Evolutionary conservation across 768 basidiomycete genomes (phyloP).

Genomic region (Chalciporus chontae): DNA sequence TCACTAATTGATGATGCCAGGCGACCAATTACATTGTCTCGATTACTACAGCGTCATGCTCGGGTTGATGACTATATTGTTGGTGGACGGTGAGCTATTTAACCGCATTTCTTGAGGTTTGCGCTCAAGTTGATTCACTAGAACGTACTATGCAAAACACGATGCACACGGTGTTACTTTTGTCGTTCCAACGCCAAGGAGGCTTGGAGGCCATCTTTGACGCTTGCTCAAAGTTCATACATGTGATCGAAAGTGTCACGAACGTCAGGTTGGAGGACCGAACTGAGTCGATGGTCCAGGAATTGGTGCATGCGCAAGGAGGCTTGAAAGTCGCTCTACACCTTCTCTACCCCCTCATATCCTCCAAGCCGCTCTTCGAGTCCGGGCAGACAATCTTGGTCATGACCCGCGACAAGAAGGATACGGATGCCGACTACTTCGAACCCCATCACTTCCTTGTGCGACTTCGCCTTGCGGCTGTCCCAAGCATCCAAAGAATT

Average conservation of each 20-base stretch:
- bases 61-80: conserved; percentile 45
- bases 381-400: conserved; percentile 77
- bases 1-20: conserved; percentile 20
- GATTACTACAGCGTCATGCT: conserved; percentile 56
- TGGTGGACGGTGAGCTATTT: conserved; percentile 51
- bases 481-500: conserved; percentile 63
- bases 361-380: conserved; percentile 79
- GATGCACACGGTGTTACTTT: conserved; percentile 79
- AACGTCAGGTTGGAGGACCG: conserved; percentile 53
- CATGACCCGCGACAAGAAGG: conserved; percentile 72
- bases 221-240: conserved; percentile 52
- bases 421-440: conserved; percentile 75
- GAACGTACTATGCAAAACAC: conserved; percentile 73
- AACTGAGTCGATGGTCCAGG: conserved; percentile 52
- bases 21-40: conserved; percentile 40
- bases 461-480: conserved; percentile 62
- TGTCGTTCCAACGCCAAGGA: conserved; percentile 64
- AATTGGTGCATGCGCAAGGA: conserved; percentile 72
- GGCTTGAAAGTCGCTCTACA: conserved; percentile 80
- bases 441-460: conserved; percentile 87
- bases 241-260: conserved; percentile 53
- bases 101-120: background rate
- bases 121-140: conserved; percentile 28
- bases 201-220: conserved; percentile 68
- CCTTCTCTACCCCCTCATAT: conserved; percentile 70